phyloP scores from a whole-genome alignment of 2,329 filamentous ascomycete species.

The Fusarium avenaceum region DNA sequence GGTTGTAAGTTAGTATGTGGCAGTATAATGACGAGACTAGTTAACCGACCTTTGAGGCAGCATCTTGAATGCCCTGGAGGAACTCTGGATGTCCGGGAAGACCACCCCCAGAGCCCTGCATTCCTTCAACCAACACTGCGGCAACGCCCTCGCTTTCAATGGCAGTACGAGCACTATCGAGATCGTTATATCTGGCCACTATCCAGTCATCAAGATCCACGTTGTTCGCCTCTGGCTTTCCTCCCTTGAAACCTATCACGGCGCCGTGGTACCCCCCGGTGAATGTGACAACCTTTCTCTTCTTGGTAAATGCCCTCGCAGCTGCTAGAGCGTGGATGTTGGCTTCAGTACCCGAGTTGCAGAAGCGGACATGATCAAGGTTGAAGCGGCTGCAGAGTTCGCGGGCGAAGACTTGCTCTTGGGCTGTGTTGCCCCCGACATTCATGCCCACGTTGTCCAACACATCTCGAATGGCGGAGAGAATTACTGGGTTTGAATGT shows the following conservation, averaged over 20 bases:
- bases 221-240: slow-evolving; percentile 57
- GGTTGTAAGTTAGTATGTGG: neutral
- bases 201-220: slow-evolving; percentile 69
- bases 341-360: slow-evolving; percentile 76
- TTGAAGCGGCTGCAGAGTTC: slow-evolving; percentile 67
- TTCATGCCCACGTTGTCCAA: slow-evolving; percentile 65
- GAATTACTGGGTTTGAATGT: slow-evolving; percentile 70
- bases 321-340: slow-evolving; percentile 71
- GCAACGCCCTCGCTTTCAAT: slow-evolving; percentile 65
- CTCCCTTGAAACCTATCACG: slow-evolving; percentile 54
- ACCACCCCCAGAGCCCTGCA: slow-evolving; percentile 74
- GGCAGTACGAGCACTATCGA: slow-evolving; percentile 59
- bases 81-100: slow-evolving; percentile 66
- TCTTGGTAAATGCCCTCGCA: slow-evolving; percentile 62
- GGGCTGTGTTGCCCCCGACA: slow-evolving; percentile 65
- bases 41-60: slow-evolving; percentile 56
- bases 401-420: slow-evolving; percentile 66
- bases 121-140: slow-evolving; percentile 74
- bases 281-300: slow-evolving; percentile 65
- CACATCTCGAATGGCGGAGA: slow-evolving; percentile 60
- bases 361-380: slow-evolving; percentile 70
- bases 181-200: slow-evolving; percentile 73
- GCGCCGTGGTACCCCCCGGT: slow-evolving; percentile 59
- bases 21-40: neutral
- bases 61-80: slow-evolving; percentile 62